Evolutionary conservation across 164 flowering plant genomes (phyloP).

Genomic region (Magnolia kwangsiensis): DNA sequence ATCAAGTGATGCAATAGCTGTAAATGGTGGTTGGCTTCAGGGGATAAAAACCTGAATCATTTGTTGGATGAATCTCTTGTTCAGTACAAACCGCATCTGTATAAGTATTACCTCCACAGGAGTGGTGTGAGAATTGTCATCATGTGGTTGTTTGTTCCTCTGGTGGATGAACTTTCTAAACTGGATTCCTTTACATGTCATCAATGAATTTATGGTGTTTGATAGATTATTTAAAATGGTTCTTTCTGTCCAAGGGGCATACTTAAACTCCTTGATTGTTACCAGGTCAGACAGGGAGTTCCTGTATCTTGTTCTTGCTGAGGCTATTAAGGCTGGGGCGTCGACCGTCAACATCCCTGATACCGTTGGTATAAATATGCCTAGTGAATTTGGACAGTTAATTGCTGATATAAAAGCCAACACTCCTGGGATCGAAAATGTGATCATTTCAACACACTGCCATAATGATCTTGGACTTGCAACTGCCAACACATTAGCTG

Average conservation of each 20-base stretch:
- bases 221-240: neutral
- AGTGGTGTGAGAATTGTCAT: neutral
- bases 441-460: conserved; percentile 93
- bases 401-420: conserved; percentile 88
- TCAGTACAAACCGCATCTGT: too few relatives aligned
- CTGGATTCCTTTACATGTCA: neutral
- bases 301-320: conserved; percentile 76
- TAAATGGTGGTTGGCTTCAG: too few relatives aligned
- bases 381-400: conserved; percentile 70
- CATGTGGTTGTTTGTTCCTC: neutral
- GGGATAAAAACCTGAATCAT: too few relatives aligned
- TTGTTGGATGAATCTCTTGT: too few relatives aligned
- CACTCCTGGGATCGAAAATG: conserved; percentile 87
- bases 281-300: conserved; percentile 83
- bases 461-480: conserved; percentile 99
- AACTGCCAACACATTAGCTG: conserved; percentile 86
- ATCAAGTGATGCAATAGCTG: too few relatives aligned
- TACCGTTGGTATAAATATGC: conserved; percentile 79
- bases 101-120: too few relatives aligned
- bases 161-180: neutral
- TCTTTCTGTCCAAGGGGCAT: neutral
- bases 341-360: conserved; percentile 97
- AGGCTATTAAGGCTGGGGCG: conserved; percentile 95
- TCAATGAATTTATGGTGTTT: neutral
- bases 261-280: neutral